phyloP scores from a whole-genome alignment of 345 rosid genomes.

The Eucalyptus marginata region DNA sequence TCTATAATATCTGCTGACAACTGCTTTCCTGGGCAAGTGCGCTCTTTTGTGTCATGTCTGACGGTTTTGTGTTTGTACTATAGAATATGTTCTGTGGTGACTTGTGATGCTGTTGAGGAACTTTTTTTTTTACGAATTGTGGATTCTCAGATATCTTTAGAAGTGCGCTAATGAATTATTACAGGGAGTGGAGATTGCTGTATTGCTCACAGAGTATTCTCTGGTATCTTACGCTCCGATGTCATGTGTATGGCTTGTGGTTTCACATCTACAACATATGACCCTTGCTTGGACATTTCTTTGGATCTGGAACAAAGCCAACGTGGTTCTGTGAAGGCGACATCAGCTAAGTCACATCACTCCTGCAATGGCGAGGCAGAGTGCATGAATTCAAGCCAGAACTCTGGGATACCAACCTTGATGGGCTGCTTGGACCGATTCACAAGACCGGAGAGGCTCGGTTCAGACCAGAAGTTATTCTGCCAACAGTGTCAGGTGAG shows the following conservation, averaged over 20 bases:
- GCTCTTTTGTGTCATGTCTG: conserved; percentile 22
- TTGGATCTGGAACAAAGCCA: conserved; percentile 50
- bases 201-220: conserved; percentile 80
- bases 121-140: background rate
- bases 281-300: conserved; percentile 89
- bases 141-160: conserved; percentile 28
- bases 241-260: conserved; percentile 83
- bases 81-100: background rate
- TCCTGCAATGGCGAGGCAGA: conserved; percentile 38
- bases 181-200: conserved; percentile 82
- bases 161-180: background rate
- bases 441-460: conserved; percentile 78
- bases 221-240: conserved; percentile 89
- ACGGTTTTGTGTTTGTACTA: conserved; percentile 53
- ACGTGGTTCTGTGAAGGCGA: conserved; percentile 11
- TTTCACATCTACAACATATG: conserved; percentile 79
- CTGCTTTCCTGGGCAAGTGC: conserved; percentile 4
- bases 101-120: background rate
- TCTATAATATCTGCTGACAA: background rate
- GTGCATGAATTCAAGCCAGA: background rate
- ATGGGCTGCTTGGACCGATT: conserved; percentile 79
- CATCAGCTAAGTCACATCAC: conserved; percentile 16
- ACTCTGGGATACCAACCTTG: conserved; percentile 48
- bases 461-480: conserved; percentile 76
- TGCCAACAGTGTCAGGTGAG: conserved; percentile 78